Base-by-base conservation (phyloP, 208 protist genomes). In the Angomonas deanei region DNA sequence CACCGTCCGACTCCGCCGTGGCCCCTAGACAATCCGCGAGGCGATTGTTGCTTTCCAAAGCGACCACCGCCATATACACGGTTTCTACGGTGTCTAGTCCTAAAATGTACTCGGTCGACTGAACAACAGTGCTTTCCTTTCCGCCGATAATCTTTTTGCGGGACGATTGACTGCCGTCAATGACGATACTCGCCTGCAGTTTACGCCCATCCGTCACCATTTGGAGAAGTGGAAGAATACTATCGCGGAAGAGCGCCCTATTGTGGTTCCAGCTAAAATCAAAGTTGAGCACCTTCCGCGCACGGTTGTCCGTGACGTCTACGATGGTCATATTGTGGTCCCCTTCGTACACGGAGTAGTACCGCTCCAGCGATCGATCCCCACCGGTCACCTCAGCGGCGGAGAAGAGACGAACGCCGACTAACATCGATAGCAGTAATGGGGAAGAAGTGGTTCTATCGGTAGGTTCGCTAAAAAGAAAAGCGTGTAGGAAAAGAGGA, bases 271-370 rank as follows among this genome's bases (percentile, higher is more conserved):
- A 64, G 60, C 64, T 36, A 13, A 73, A 72, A 50, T 93, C 86
- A 58, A 67, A 88, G 61, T 73, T 72, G 19, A 86, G 38, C 0
- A 72, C 71, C 54, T 81, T 81, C 21, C 86, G 68, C 32, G 86
- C 86, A 6, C 82, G 70, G n/a, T 61, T 70, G 42, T 92, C 85
- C 0, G 75, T 80, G 6, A 85, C 82, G 63, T 92, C 85, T 15
- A 81, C 78, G 3, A 91, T 39, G 1, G 76, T 86, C 10, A 72
- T 47, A 53, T 61, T 74, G 21, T 56, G 65, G 11, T 63, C 60
- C 4, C 56, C 68, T 1, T 39, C 38, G 46, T 75, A 72, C 23
- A 92, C 70, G 1, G 68, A 72, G 66, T 87, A 92, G 58, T 86
- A 78, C 10, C 78, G 70, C 66, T 82, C 80, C 23, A 80, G 64